Conservation (phyloP, 2,329 filamentous ascomycete species). For the Calonectria honghensis region DNA sequence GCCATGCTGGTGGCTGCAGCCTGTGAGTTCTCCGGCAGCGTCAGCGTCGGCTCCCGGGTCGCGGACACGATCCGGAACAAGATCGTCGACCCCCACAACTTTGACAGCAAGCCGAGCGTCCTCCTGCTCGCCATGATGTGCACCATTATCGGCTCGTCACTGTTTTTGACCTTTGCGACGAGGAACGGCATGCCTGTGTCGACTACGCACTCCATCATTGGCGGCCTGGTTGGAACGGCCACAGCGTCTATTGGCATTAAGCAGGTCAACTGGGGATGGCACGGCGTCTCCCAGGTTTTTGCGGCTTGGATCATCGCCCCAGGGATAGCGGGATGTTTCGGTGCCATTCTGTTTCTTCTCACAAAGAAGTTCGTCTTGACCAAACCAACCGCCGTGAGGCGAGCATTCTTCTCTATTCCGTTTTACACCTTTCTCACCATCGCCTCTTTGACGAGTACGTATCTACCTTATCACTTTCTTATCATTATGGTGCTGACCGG, state of each 20-base stretch:
- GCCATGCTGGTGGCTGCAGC: slow-evolving; percentile 66
- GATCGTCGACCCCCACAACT: slow-evolving; percentile 67
- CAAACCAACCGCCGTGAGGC: slow-evolving; percentile 55
- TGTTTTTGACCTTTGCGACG: slow-evolving; percentile 73
- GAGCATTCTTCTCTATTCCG: slow-evolving; percentile 60
- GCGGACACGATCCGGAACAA: slow-evolving; percentile 68
- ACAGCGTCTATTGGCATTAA: slow-evolving; percentile 60
- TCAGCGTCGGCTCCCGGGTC: slow-evolving; percentile 61
- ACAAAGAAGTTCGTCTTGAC: slow-evolving; percentile 60
- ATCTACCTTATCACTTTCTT: too few species aligned
- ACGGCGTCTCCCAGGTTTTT: slow-evolving; percentile 62
- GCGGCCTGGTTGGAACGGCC: slow-evolving; percentile 61
- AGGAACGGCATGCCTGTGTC: slow-evolving; percentile 71
- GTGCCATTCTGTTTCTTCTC: slow-evolving; percentile 58
- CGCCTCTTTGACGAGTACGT: slow-evolving; percentile 59
- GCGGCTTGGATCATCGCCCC: slow-evolving; percentile 63
- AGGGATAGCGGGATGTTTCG: slow-evolving; percentile 58
- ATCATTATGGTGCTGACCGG: slow-evolving; percentile 35
- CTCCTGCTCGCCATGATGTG: slow-evolving; percentile 74
- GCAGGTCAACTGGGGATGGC: slow-evolving; percentile 62
- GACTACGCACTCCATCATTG: slow-evolving; percentile 72
- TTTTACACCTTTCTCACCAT: slow-evolving; percentile 63
- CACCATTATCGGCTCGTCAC: slow-evolving; percentile 69
- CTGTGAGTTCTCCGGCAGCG: slow-evolving; percentile 67
- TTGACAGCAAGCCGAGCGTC: slow-evolving; percentile 65